Conservation (phyloP, 1,139 yeast species). For the Wickerhamomyces sp. region DNA sequence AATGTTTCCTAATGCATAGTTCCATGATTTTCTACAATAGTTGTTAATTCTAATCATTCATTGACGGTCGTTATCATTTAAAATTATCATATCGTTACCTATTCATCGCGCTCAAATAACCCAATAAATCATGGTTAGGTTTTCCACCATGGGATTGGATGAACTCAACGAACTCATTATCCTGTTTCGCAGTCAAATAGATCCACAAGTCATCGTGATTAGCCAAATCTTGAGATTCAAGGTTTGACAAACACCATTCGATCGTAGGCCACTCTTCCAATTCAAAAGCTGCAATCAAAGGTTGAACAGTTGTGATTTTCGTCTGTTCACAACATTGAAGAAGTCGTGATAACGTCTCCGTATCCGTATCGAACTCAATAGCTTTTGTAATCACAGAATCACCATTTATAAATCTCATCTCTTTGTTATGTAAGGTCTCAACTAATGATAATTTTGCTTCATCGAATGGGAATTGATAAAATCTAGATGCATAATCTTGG, state of each 20-base stretch:
- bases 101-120: neutral
- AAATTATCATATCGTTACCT: too few relatives aligned
- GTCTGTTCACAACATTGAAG: constrained; percentile 8
- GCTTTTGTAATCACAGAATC: constrained; percentile 7
- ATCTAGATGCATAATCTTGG: constrained; percentile 14
- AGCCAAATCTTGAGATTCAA: constrained; percentile 3
- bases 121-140: constrained; percentile 16
- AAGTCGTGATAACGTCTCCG: constrained; percentile 1
- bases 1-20: too few relatives aligned
- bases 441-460: constrained; percentile 4
- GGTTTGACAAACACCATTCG: constrained; percentile 14
- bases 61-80: too few relatives aligned
- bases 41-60: constrained; percentile 1
- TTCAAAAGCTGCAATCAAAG: constrained; percentile 14
- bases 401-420: constrained; percentile 9
- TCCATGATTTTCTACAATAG: too few relatives aligned
- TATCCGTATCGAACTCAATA: constrained; percentile 2
- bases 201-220: constrained; percentile 18
- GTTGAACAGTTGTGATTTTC: constrained; percentile 4
- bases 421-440: constrained; percentile 9
- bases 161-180: constrained; percentile 6
- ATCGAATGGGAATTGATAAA: constrained; percentile 9
- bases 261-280: constrained; percentile 6
- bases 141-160: constrained; percentile 15
- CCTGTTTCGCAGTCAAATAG: constrained; percentile 5